Evolutionary conservation across 805 yeast species (phyloP).

Genomic region (Blastobotrys chiropterorum): DNA sequence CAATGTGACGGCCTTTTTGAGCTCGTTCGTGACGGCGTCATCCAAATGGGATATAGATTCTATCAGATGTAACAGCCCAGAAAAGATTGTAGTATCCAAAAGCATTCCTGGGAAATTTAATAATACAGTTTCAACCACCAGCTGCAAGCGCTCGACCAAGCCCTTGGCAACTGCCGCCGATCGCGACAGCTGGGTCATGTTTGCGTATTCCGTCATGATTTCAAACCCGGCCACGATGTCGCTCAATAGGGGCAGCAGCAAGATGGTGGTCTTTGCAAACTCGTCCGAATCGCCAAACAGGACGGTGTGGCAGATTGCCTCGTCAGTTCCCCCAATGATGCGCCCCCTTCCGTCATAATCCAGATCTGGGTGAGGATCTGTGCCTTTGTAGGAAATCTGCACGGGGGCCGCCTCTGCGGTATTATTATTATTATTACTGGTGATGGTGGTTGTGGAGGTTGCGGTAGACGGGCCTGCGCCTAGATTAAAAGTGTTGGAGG

Average conservation of each 20-base stretch:
- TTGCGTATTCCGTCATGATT: conserved; percentile 40
- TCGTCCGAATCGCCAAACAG: conserved; percentile 45
- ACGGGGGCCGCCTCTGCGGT: background rate
- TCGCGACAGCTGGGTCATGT: conserved; percentile 15
- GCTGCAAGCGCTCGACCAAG: conserved; percentile 45
- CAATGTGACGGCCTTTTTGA: conserved; percentile 47
- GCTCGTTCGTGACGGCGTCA: conserved; percentile 44
- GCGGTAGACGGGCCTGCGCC: conserved; percentile 4
- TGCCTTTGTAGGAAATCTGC: conserved; percentile 15
- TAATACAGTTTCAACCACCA: conserved; percentile 50
- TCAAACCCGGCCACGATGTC: conserved; percentile 40
- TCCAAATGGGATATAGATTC: conserved; percentile 41
- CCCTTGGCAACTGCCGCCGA: conserved; percentile 19
- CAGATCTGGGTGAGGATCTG: conserved; percentile 56
- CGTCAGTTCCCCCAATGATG: conserved; percentile 51
- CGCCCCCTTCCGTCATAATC: conserved; percentile 44
- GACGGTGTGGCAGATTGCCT: conserved; percentile 71
- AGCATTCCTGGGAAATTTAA: conserved; percentile 63
- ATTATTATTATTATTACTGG: background rate
- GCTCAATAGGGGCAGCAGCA: conserved; percentile 51
- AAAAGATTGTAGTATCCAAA: conserved; percentile 55
- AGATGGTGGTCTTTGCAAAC: conserved; percentile 38
- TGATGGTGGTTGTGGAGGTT: background rate
- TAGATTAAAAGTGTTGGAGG: conserved; percentile 3
- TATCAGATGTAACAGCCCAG: conserved; percentile 49